Evolutionary conservation across 441 rosid species (phyloP).

Genomic region (Gossypium gossypioides): DNA sequence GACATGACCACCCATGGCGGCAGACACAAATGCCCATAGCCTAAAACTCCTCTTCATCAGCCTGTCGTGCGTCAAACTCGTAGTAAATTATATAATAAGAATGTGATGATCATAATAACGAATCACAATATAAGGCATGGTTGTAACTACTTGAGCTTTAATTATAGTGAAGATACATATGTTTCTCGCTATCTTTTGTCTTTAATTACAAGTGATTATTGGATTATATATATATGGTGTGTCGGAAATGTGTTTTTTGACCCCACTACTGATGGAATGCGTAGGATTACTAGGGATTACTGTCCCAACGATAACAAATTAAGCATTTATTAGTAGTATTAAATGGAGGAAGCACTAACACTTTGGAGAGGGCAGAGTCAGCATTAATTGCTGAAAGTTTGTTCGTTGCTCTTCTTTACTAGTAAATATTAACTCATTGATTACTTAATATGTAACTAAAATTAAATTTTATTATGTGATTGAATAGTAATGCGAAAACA

Average conservation of each 20-base stretch:
- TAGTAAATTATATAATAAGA: not conserved
- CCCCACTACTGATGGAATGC: not conserved
- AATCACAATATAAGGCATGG: not conserved
- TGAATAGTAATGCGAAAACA: too few species aligned
- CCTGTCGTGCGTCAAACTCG: not conserved
- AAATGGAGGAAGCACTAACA: not conserved
- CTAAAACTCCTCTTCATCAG: not conserved
- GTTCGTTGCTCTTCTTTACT: too few species aligned
- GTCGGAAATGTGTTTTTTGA: not conserved
- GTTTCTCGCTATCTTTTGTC: not conserved
- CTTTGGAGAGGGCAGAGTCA: not conserved
- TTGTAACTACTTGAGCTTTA: not conserved
- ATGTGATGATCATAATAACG: not conserved
- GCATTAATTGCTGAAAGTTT: too few species aligned
- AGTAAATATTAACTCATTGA: too few species aligned
- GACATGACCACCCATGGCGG: conserved; percentile 61
- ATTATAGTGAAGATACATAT: not conserved
- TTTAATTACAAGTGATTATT: too few species aligned
- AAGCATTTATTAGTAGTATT: not conserved
- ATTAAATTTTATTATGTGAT: too few species aligned
- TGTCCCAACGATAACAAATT: not conserved
- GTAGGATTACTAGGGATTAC: not conserved
- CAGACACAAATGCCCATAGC: conserved; percentile 49
- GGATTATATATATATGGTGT: too few species aligned
- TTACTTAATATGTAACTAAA: too few species aligned